Base-by-base conservation (phyloP, 257 asterid genomes). In the Nyctanthes arbortristis region DNA sequence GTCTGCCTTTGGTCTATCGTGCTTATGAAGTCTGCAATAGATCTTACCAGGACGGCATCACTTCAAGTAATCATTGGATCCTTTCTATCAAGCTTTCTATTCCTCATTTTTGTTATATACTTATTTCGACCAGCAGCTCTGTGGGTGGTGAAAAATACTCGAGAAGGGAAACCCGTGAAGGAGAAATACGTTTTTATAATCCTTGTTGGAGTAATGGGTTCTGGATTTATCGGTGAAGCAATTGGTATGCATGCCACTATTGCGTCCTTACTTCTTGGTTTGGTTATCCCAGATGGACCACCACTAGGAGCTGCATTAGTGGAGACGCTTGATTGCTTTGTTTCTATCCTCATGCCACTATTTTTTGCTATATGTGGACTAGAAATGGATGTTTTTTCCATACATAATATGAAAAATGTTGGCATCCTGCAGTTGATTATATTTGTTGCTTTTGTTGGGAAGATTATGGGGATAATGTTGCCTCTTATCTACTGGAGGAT, bases 281-380 rank as follows among this genome's bases (percentile, higher is more conserved):
- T 85, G 80, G 79, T 84, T 66, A 75, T 84, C 45, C 95, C 95
- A 0, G 90, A 84, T 68, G 92, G 95, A 30, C 92, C 90, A 5
- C 92, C 92, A 6, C 54, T 88, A 9, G 90, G 92, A 22, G 84
- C 87, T 18, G 84, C 88, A 6, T 49, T 88, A 67, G 90, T 80
- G 40, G 88, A 88, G 67, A 84, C 78, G 59, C 88, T 88, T 5
- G 95, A 88, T 75, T 80, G 84, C 78, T 85, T 88, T 25, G 87
- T 85, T 57, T 78, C 88, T 3, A 52, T 82, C 69, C 79, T 85
- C 27, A 61, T 88, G 84, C 92, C 95, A 3, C 76, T 81, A 30
- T 84, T 82, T 73, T 85, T 88, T 70, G 52, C 81, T 18, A 76
- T 75, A 10, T 82, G 88, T 70, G 95, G 95, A 18, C 63, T 88